These are phyloP conservation scores for Paraphoma sp. DNA, from an alignment of 2,329 filamentous ascomycete species.

Conservation along the genomic window DNA sequence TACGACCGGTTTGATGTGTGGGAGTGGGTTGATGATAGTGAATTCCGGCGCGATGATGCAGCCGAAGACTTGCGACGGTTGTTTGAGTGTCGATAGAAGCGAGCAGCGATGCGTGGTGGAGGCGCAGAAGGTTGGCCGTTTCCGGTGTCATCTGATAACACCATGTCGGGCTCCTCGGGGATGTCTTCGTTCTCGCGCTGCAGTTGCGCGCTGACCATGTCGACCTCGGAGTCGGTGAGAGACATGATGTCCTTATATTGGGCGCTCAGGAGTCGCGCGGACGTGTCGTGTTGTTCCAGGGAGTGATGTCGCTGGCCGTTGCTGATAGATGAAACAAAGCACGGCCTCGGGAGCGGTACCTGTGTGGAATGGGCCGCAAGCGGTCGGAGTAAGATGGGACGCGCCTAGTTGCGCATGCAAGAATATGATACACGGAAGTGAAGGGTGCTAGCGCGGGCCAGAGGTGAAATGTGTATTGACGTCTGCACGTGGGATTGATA, in stretches of 20 bases:
- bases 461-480: constrained; percentile 8
- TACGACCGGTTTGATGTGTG: constrained; percentile 68
- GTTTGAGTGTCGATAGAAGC: constrained; percentile 72
- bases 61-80: constrained; percentile 76
- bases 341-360: constrained; percentile 31
- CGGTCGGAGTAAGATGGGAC: constrained; percentile 16
- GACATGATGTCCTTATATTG: constrained; percentile 28
- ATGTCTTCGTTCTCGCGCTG: constrained; percentile 47
- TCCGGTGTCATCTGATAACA: constrained; percentile 48
- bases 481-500: constrained; percentile 13
- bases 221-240: constrained; percentile 42
- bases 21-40: constrained; percentile 77
- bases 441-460: constrained; percentile 15
- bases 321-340: constrained; percentile 38
- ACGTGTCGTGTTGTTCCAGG: constrained; percentile 24
- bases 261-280: constrained; percentile 22
- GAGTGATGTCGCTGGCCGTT: constrained; percentile 15
- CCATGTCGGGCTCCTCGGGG: constrained; percentile 50
- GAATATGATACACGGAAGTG: constrained; percentile 29
- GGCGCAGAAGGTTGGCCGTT: constrained; percentile 62
- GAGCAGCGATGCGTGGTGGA: constrained; percentile 77
- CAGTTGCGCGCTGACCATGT: constrained; percentile 36
- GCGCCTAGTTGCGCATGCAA: constrained; percentile 20
- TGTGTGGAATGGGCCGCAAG: constrained; percentile 27
- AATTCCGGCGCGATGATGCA: constrained; percentile 79